phyloP scores from a whole-genome alignment of 306 rosid species.

The Mimosa bimucronata region DNA sequence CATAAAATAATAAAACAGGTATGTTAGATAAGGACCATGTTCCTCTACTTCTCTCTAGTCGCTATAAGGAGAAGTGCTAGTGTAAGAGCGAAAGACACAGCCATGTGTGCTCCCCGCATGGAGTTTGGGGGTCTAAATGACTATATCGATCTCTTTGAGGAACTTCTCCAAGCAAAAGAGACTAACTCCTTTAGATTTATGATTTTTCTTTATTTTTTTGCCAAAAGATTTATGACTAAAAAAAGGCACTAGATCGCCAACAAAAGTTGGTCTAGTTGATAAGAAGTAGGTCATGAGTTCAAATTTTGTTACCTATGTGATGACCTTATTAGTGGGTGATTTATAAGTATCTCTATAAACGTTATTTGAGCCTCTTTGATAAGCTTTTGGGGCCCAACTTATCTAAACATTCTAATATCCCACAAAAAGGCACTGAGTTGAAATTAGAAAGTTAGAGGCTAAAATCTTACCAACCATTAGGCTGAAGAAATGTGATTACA shows the following conservation, averaged over 20 bases:
- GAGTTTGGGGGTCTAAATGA: background rate
- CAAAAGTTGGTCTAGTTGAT: background rate
- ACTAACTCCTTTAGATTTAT: too few relatives aligned
- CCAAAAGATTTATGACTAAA: background rate
- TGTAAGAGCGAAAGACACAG: background rate
- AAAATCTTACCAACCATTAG: background rate
- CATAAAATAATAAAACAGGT: conserved; percentile 1
- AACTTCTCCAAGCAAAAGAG: too few relatives aligned
- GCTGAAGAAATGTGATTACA: background rate
- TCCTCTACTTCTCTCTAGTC: background rate
- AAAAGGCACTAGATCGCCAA: background rate
- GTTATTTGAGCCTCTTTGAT: too few relatives aligned
- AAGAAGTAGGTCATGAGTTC: background rate
- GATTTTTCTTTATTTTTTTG: too few relatives aligned
- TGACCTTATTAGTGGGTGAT: too few relatives aligned
- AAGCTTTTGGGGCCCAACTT: too few relatives aligned
- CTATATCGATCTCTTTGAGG: background rate
- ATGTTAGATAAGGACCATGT: background rate
- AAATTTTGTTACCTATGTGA: background rate
- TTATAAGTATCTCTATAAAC: too few relatives aligned
- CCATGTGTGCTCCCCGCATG: background rate
- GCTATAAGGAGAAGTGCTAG: too few relatives aligned
- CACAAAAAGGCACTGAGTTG: background rate
- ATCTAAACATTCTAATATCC: too few relatives aligned
- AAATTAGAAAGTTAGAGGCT: background rate